Evolutionary conservation across 2,329 filamentous ascomycete species (phyloP).

Genomic region (Aspergillus transmontanensis): DNA sequence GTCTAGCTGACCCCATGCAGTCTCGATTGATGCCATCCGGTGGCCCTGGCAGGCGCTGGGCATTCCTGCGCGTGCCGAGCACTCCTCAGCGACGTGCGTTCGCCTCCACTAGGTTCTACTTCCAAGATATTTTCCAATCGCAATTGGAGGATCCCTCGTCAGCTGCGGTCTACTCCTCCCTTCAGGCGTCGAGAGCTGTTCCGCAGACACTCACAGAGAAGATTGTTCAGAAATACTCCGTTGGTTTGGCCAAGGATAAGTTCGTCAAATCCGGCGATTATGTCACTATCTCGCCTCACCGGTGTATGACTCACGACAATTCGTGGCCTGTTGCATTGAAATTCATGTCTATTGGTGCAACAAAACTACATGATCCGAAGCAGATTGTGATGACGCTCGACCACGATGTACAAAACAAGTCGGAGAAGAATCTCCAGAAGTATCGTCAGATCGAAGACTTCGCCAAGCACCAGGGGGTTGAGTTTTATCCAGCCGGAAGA

Average conservation of each 20-base stretch:
- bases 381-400: conserved; percentile 85
- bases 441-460: conserved; percentile 82
- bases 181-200: conserved; percentile 57
- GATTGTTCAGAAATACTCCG: conserved; percentile 80
- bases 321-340: conserved; percentile 74
- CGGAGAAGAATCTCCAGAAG: conserved; percentile 76
- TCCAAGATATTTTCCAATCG: conserved; percentile 63
- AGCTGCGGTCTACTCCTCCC: conserved; percentile 74
- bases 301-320: conserved; percentile 88
- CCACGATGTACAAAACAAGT: conserved; percentile 86
- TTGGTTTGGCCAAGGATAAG: conserved; percentile 76
- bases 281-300: conserved; percentile 70
- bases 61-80: conserved; percentile 25
- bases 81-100: conserved; percentile 32
- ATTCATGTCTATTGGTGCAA: conserved; percentile 81
- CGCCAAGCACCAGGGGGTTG: conserved; percentile 73
- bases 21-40: conserved; percentile 22
- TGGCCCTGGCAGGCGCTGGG: conserved; percentile 26
- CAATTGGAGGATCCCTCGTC: conserved; percentile 63
- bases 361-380: conserved; percentile 67
- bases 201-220: conserved; percentile 89
- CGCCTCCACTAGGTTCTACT: conserved; percentile 30
- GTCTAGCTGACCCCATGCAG: conserved; percentile 13
- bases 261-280: conserved; percentile 80
- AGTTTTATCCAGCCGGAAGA: conserved; percentile 74